These are phyloP conservation scores for Solanum tarijense DNA, from an alignment of 257 asterid genomes.

Conservation along the genomic window DNA sequence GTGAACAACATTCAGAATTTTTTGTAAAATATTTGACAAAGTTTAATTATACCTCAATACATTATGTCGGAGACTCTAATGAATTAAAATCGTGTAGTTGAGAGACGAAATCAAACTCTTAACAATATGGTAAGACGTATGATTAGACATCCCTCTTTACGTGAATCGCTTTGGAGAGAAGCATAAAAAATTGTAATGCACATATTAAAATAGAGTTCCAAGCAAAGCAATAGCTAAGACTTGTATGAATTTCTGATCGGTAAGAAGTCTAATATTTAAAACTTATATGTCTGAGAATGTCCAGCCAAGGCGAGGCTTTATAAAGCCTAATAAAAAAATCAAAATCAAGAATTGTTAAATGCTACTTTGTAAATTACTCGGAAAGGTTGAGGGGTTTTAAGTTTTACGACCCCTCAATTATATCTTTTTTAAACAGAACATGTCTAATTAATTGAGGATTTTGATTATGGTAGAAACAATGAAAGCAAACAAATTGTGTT, in stretches of 20 bases:
- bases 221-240: not conserved
- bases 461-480: not conserved
- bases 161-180: too few relatives aligned
- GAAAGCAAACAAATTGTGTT: not conserved
- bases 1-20: not conserved
- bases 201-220: too few relatives aligned
- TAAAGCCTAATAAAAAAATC: not conserved
- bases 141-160: not conserved
- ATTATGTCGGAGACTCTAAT: too few relatives aligned
- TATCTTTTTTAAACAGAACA: too few relatives aligned
- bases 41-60: too few relatives aligned
- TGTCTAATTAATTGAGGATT: not conserved
- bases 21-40: not conserved
- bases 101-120: not conserved
- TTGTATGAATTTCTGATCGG: not conserved
- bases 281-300: not conserved
- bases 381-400: not conserved
- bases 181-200: too few relatives aligned
- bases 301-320: not conserved
- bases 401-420: not conserved
- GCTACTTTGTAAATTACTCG: not conserved
- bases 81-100: not conserved
- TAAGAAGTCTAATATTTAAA: not conserved
- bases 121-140: not conserved
- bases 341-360: not conserved